A percentile compares a stretch with the other conserved stretches of the same genome.
These are phyloP conservation scores for Earliella scabrosa DNA, from an alignment of 1,284 basidiomycete species.

Conservation along the genomic window DNA sequence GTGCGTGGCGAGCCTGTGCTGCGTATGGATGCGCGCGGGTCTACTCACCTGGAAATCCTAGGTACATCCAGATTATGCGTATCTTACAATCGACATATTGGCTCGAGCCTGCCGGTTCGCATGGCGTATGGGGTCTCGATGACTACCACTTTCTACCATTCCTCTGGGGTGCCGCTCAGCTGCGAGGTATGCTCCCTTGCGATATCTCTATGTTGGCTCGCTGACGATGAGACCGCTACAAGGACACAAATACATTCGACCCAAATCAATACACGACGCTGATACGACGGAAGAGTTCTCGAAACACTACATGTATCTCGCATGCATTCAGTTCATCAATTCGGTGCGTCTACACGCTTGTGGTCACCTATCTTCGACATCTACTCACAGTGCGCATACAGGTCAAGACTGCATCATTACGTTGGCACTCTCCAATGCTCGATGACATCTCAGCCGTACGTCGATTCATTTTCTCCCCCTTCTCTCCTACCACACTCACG, in stretches of 20 bases:
- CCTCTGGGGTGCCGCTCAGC: conserved; percentile 86
- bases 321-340: conserved; percentile 97
- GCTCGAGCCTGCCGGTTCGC: conserved; percentile 97
- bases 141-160: conserved; percentile 99
- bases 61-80: conserved; percentile 91
- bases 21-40: not conserved
- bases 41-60: conserved; percentile 31
- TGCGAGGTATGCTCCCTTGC: conserved; percentile 55
- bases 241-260: conserved; percentile 91
- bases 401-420: conserved; percentile 94
- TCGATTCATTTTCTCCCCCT: conserved; percentile 1
- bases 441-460: conserved; percentile 94
- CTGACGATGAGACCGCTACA: not conserved
- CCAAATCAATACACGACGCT: conserved; percentile 90
- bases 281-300: conserved; percentile 95
- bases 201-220: not conserved
- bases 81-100: conserved; percentile 93
- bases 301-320: conserved; percentile 96
- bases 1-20: conserved; percentile 38
- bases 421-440: conserved; percentile 99
- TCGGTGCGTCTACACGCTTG: conserved; percentile 57
- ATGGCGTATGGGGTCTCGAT: conserved; percentile 98
- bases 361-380: not conserved
- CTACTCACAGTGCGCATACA: conserved; percentile 33
- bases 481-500: not conserved